Evolutionary conservation across 768 basidiomycete species (phyloP).

Genomic region (Pulveroboletus ravenelii): DNA sequence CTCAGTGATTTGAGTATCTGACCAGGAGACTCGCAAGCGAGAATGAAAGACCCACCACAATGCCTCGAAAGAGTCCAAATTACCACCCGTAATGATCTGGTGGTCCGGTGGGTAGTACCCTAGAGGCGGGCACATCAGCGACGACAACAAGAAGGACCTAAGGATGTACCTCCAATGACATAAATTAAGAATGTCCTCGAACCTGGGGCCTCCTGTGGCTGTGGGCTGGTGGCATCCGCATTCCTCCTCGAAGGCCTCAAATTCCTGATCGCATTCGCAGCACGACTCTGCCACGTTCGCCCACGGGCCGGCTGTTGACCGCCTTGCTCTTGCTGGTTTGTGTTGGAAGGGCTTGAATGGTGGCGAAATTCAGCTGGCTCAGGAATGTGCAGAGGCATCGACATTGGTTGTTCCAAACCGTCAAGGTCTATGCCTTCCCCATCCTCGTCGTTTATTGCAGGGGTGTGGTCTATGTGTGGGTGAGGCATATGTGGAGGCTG

Average conservation of each 20-base stretch:
- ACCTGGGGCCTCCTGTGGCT: slow-evolving; percentile 19
- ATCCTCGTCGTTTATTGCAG: slow-evolving; percentile 21
- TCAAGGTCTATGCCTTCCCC: slow-evolving; percentile 28
- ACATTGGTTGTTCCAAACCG: slow-evolving; percentile 21
- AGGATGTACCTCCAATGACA: slow-evolving; percentile 69
- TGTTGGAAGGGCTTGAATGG: slow-evolving; percentile 7
- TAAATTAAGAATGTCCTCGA: slow-evolving; percentile 80
- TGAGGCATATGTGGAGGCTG: slow-evolving; percentile 24
- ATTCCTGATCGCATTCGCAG: slow-evolving; percentile 58
- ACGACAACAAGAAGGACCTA: not conserved
- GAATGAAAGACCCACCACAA: slow-evolving; percentile 49
- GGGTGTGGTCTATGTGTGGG: slow-evolving; percentile 6
- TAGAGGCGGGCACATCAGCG: slow-evolving; percentile 24
- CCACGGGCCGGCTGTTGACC: slow-evolving; percentile 27
- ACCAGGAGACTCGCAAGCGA: not conserved
- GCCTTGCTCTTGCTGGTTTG: slow-evolving; percentile 13
- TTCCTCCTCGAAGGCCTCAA: slow-evolving; percentile 38
- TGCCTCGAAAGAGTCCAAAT: slow-evolving; percentile 76
- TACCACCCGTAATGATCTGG: slow-evolving; percentile 78
- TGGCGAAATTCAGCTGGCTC: slow-evolving; percentile 23
- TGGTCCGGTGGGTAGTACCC: slow-evolving; percentile 94
- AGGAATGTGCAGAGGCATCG: slow-evolving; percentile 25
- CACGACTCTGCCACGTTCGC: slow-evolving; percentile 55
- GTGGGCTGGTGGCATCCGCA: slow-evolving; percentile 18
- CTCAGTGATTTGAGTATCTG: not conserved